phyloP scores from a whole-genome alignment of 345 rosid species.

The Murraya paniculata region DNA sequence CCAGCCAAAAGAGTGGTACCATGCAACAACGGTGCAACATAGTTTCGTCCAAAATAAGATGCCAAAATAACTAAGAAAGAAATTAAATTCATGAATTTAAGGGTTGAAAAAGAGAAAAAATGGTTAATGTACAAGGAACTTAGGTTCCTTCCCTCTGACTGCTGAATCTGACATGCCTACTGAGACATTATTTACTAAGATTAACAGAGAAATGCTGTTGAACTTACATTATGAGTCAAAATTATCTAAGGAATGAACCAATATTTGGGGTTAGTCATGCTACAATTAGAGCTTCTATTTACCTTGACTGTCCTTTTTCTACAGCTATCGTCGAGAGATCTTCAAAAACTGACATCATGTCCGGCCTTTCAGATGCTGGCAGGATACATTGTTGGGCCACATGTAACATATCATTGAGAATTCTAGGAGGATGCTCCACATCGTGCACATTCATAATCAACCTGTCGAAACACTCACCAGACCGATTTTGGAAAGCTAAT shows the following conservation, averaged over 20 bases:
- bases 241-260: neutral
- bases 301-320: conserved; percentile 11
- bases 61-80: too few species aligned
- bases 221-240: neutral
- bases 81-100: neutral
- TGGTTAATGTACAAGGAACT: conserved; percentile 11
- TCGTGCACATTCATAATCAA: conserved; percentile 28
- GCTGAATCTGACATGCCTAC: neutral
- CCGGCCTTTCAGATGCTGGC: conserved; percentile 81
- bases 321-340: conserved; percentile 41
- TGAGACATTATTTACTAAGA: conserved; percentile 21
- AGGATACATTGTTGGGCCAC: conserved; percentile 72
- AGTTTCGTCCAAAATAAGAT: neutral
- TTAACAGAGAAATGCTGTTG: neutral
- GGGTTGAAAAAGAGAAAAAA: neutral
- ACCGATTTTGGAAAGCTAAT: conserved; percentile 50
- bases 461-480: conserved; percentile 60
- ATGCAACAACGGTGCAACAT: too few species aligned
- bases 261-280: conserved; percentile 21
- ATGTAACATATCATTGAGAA: conserved; percentile 47
- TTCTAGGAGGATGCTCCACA: conserved; percentile 23
- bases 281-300: conserved; percentile 12
- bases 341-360: conserved; percentile 61
- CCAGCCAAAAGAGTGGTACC: too few species aligned
- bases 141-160: neutral